These are phyloP conservation scores for Sphenostylis stenocarpa DNA, from an alignment of 306 rosid species.

Conservation along the genomic window DNA sequence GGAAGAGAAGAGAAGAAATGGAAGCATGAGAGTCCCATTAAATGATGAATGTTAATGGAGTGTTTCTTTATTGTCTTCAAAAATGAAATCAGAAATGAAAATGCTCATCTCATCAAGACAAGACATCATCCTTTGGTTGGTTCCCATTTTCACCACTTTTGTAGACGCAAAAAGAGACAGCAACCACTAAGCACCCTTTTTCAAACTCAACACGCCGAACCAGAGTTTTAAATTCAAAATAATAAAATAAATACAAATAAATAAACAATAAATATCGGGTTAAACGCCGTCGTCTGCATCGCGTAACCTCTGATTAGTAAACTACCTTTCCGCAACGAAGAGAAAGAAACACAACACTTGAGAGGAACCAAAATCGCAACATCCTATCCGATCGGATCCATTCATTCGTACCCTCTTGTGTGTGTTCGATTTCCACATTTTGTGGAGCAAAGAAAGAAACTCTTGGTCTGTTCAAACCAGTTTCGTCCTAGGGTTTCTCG, in stretches of 20 bases:
- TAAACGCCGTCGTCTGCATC: slow-evolving; percentile 21
- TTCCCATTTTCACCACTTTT: not conserved
- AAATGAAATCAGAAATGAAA: not conserved
- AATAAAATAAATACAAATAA: not conserved
- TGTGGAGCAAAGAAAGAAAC: not conserved
- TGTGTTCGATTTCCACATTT: not conserved
- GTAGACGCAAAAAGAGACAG: slow-evolving; percentile 8
- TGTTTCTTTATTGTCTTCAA: not conserved
- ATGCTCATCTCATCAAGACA: not conserved
- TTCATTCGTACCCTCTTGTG: not conserved
- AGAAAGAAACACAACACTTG: not conserved
- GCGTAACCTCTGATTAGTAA: not conserved
- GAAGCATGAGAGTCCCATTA: not conserved
- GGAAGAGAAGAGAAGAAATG: not conserved
- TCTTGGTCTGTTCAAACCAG: not conserved
- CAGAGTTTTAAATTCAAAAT: not conserved
- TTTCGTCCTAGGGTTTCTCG: not conserved
- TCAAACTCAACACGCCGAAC: not conserved
- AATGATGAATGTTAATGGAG: not conserved
- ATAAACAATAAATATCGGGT: not conserved
- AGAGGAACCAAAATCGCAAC: slow-evolving; percentile 14
- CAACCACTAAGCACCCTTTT: not conserved
- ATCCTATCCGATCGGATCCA: slow-evolving; percentile 30
- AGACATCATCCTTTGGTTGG: slow-evolving; percentile 17
- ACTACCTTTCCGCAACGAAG: not conserved